Evolutionary conservation across 2,329 filamentous ascomycete genomes (phyloP), one percentile per base, ranked within the genome.

Genomic region (Fusarium sp.): DNA sequence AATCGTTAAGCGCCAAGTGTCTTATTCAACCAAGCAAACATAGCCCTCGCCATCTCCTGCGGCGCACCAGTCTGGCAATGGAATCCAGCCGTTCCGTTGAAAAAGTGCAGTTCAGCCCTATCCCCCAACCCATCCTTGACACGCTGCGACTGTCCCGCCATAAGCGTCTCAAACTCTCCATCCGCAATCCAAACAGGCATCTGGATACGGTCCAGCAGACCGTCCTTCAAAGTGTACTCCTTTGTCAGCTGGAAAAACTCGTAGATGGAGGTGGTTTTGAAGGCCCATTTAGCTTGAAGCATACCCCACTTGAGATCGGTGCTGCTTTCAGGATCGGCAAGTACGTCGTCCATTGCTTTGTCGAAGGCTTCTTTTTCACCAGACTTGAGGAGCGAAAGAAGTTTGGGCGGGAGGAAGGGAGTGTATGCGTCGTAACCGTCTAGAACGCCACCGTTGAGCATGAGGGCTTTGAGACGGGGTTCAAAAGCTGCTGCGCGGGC

Each of bases 211-310:
- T 71, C 54, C 2, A 50, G 18, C 1, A 75, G 11, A 0, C 55
- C 62, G 1, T 32, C 62, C 5, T 61, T 60, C 3, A 75, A 16
- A 2, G 61, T 71, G 18, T 71, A 75, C 9, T 65, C 20, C 27
- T 72, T 60, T 3, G 28, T 6, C 27, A 46, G 16, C 6, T 65
- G 55, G 30, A 79, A 51, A 50, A 74, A 79, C 3, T 75, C 69
- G 50, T 71, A 80, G 2, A 73, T 77, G 12, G 66, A 75, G 73
- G 69, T 46, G 16, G 72, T 41, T 20, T 78, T 71, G 56, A 79
- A 80, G 1, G 70, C 68, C 78, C 78, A 80, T 3, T 80, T 65
- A 3, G 74, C 78, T 30, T 80, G 77, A 2, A 74, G 66, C 7
- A 80, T 45, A 37, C 68, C 76, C 78, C 78, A 80, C 21, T 70